A percentile compares a stretch with the other conserved stretches of the same genome.
Evolutionary conservation across 179 eudicot species (phyloP).

Genomic region (Amaranthus tricolor): DNA sequence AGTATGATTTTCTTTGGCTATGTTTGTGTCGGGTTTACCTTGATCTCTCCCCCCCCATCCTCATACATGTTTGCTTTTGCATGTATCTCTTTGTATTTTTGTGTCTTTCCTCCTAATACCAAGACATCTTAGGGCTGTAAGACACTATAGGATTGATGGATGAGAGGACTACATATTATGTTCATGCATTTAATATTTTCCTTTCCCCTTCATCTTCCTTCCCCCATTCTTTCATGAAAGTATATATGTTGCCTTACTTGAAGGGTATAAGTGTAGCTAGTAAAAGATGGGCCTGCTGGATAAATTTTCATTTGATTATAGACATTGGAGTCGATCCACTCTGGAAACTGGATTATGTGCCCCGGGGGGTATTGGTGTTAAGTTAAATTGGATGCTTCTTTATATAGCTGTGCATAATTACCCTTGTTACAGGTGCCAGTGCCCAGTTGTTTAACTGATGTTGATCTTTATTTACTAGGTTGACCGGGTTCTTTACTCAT

Average conservation of each 20-base stretch:
- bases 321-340: not conserved
- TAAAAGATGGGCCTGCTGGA: not conserved
- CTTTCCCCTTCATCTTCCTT: not conserved
- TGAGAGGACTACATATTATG: not conserved
- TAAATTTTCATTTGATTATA: not conserved
- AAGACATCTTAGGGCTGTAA: not conserved
- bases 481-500: constrained; percentile 85
- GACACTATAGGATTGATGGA: not conserved
- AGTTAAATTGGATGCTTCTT: not conserved
- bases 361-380: not conserved
- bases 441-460: constrained; percentile 11
- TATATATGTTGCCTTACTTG: not conserved
- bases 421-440: not conserved
- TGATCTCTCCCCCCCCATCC: not conserved
- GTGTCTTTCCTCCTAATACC: not conserved
- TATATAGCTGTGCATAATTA: not conserved
- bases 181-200: not conserved
- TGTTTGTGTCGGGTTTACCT: not conserved
- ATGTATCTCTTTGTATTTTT: not conserved
- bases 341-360: not conserved
- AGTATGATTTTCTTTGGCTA: not conserved
- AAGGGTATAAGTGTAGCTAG: not conserved
- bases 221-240: not conserved
- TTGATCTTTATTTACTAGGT: constrained; percentile 41
- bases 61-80: not conserved